These are phyloP conservation scores for Lagerstroemia speciosa DNA, from an alignment of 345 rosid species.

Conservation along the genomic window DNA sequence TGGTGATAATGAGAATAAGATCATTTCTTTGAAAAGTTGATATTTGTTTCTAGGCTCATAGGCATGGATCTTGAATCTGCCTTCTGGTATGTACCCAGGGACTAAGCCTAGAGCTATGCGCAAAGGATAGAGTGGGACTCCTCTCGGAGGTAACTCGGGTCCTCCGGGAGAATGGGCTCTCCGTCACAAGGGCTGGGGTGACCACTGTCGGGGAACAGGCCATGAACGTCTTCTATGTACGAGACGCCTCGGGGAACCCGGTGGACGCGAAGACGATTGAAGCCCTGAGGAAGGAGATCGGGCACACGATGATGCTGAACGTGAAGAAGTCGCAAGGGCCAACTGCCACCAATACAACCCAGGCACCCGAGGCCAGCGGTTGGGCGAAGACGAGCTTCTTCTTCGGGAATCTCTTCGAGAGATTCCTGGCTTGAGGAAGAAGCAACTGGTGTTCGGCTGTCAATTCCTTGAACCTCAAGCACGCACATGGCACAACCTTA, in stretches of 20 bases:
- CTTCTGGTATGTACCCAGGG: constrained; percentile 34
- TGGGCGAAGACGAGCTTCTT: constrained; percentile 82
- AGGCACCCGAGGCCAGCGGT: constrained; percentile 38
- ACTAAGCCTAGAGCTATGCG: constrained; percentile 71
- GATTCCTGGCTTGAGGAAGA: constrained; percentile 54
- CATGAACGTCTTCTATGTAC: constrained; percentile 72
- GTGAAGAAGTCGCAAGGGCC: constrained; percentile 55
- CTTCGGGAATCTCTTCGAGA: constrained; percentile 78
- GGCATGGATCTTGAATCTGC: background rate
- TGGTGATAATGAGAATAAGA: background rate
- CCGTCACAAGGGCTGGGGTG: constrained; percentile 79
- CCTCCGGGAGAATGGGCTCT: constrained; percentile 72
- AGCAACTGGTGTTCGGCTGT: background rate
- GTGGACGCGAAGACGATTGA: constrained; percentile 73
- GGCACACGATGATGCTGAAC: constrained; percentile 69
- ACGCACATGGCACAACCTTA: background rate
- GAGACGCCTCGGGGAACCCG: constrained; percentile 79
- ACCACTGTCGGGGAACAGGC: constrained; percentile 83
- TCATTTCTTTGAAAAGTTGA: background rate
- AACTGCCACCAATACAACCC: constrained; percentile 10
- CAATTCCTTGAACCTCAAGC: background rate
- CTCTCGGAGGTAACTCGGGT: constrained; percentile 82
- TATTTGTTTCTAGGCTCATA: no score
- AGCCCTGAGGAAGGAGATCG: constrained; percentile 72
- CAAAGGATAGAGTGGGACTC: constrained; percentile 80